Evolutionary conservation across 305 asterid genomes (phyloP), one percentile per base, ranked within the genome.

Genomic region (Fraxinus greggii): DNA sequence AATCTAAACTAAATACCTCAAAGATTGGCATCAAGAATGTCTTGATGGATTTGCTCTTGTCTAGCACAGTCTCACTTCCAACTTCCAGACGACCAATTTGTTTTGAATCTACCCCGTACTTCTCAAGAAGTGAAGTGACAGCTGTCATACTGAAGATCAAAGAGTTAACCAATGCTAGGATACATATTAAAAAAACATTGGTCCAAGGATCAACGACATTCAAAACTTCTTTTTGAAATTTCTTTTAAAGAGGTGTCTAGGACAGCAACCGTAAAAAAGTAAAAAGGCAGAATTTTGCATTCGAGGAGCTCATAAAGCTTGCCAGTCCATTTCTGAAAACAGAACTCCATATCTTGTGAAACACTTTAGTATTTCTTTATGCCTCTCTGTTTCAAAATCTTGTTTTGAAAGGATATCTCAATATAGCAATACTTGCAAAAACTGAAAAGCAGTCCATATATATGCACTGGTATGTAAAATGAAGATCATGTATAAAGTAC

Each of bases 41-140:
- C 91, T 97, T 97, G 75, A 97, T 97, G 86, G 99, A 97, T 89
- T 97, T 97, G 92, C 99, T 97, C 88, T 97, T 97, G 85, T 97
- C 99, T 15, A 97, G 89, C 75, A 97, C 98, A 36, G 99, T 97
- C 89, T 97, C 99, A 82, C 97, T 92, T 83, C 99, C 99, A 80
- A 97, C 99, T 89, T 97, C 99, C 80, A 97, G 93, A 61, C 99
- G 94, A 76, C 99, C 99, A 85, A 94, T 93, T 88, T 92, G 91
- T 87, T 89, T 97, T 6, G 98, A 96, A 82, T 92, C 98, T 76
- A 97, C 86, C 15, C 85, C 90, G 77, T 94, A 97, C 90, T 94
- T 94, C 84, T 94, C 94, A 75, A 97, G 92, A 83, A 97, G 97
- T 28, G 97, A 92, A 77, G 91, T 87, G 54, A 97, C 99, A 21